Base-by-base conservation (phyloP, 2,329 filamentous ascomycete species). In the Remersonia thermophila region DNA sequence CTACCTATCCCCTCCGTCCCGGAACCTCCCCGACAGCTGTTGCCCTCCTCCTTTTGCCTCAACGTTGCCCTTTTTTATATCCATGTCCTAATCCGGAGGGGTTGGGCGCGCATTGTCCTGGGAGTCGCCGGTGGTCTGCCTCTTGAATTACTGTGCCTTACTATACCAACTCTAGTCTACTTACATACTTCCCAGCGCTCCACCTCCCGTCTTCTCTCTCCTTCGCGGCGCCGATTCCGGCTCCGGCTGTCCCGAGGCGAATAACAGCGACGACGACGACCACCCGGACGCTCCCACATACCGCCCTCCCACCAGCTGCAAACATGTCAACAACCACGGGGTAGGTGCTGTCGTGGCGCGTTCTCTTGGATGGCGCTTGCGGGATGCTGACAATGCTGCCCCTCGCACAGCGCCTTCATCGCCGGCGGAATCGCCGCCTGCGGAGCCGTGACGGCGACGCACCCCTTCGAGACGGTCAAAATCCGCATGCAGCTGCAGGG, bases 401-500 rank as follows among this genome's bases (percentile, higher is more conserved):
- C 16, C 30, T 15, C 20, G 18, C 10, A 10, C 51, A 77, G 87
- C 48, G 84, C 86, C 43, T 98, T 98, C 67, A 77, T 96, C 53
- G 89, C 91, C 39, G 91, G 91, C 57, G 91, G 91, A 56, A 83
- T 98, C 55, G 91, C 91, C 55, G 91, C 91, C 47, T 96, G 89
- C 63, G 91, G 91, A 55, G 91, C 91, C 47, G 91, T 98, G 39
- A 96, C 89, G 28, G 87, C 93, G 47, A 96, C 91, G 34, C 91
- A 98, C 62, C 87, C 87, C 39, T 96, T 96, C 65, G 91, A 98
- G 64, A 96, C 89, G 10, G 86, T 98, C 58, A 98, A 98, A 73
- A 96, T 96, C 56, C 83, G 87, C 53, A 77, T 98, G 73, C 91
- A 98, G 65, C 62, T 98, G 37, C 91, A 98, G 61, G 91, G 91